Base-by-base conservation (phyloP, 345 rosid genomes). In the Carallia pectinifolia region DNA sequence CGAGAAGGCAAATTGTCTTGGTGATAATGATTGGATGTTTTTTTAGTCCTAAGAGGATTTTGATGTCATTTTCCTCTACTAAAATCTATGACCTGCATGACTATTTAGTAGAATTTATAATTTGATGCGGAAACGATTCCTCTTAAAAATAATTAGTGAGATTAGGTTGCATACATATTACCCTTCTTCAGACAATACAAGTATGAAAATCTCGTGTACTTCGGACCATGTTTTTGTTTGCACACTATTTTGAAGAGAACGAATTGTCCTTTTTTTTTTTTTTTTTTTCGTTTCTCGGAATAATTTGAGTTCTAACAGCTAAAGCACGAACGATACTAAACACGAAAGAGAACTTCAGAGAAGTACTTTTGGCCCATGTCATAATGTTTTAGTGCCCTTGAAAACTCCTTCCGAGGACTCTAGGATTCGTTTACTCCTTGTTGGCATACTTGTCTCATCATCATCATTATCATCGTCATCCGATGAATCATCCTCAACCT, bases 11-110 rank as follows among this genome's bases (percentile, higher is more conserved):
- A 17, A 53, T 2, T 65, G 66, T 19, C 54, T 71, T 16, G 91
- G 77, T 33, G 91, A 82, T 67, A 85, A 52, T 67, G 92, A 86
- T 53, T 90, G 88, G 89, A 87, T 92, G 29, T 67, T 84, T 59
- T 81, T 83, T 66, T 87, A 85, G 77, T 63, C 61, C 56, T 65
- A 13, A 53, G 23, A 23, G 23, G 23, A 23, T 23, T 23, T 23
- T 23, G 23, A 23, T 0, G 23, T 23, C 23, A 0, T 23, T 23
- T 23, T 23, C 23, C 23, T 23, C 23, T 23, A 23, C 23, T 23
- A 23, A 23, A 23, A 23, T 23, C 23, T 23, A 23, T 23, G 23
- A 23, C 23, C 23, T 23, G 23, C 23, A 23, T 23, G 23, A 23
- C 23, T 23, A 23, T 23, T 23, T 23, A 23, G 23, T 23, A 23